phyloP scores from a whole-genome alignment of 345 rosid genomes.

The Gossypium arboreum region DNA sequence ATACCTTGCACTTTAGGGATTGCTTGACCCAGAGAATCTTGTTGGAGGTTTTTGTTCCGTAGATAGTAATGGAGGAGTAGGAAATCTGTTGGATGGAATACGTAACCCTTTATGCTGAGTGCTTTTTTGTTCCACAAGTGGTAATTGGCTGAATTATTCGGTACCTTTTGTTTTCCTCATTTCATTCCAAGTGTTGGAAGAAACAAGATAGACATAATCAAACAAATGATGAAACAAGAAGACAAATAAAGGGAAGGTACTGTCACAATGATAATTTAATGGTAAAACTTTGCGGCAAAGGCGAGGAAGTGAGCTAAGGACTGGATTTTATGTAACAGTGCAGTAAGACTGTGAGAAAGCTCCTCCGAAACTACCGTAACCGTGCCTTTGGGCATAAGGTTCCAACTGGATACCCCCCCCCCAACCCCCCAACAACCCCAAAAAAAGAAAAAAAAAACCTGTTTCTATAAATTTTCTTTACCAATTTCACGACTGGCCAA shows the following conservation, averaged over 20 bases:
- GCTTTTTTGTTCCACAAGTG: neutral
- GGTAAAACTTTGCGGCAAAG: too few relatives aligned
- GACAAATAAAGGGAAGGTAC: neutral
- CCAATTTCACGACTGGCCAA: neutral
- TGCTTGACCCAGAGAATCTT: neutral
- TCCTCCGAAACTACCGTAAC: neutral
- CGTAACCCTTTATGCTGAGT: neutral
- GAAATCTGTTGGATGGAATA: neutral
- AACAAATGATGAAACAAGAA: neutral
- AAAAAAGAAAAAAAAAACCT: neutral
- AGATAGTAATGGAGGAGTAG: neutral
- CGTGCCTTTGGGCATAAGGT: neutral
- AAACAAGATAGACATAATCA: neutral
- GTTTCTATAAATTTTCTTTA: neutral
- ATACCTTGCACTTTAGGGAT: slow-evolving; percentile 7
- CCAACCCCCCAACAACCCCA: too few relatives aligned
- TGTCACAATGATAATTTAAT: neutral
- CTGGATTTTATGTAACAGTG: neutral
- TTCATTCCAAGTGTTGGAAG: neutral
- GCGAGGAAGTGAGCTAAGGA: neutral
- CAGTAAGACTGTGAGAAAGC: neutral
- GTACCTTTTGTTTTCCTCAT: neutral
- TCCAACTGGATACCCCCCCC: neutral
- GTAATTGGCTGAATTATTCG: neutral
- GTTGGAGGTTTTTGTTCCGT: slow-evolving; percentile 3